These are phyloP conservation scores for Datura wrightii DNA, from an alignment of 257 asterid genomes.

Conservation along the genomic window DNA sequence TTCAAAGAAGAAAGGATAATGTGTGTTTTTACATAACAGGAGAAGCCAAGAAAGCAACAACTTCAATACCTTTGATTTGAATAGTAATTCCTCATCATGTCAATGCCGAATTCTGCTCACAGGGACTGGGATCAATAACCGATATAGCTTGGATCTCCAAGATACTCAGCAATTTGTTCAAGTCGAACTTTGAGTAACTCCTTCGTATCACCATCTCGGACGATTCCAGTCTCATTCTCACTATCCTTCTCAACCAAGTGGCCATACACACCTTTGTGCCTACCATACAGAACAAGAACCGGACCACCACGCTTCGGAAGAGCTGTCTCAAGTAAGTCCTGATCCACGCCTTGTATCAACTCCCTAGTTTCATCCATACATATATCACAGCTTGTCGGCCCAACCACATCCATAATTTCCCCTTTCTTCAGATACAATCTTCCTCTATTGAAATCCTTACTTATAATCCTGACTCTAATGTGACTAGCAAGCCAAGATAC, in stretches of 20 bases:
- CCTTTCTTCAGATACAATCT: constrained; percentile 74
- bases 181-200: constrained; percentile 72
- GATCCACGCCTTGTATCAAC: constrained; percentile 78
- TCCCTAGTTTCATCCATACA: constrained; percentile 71
- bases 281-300: constrained; percentile 70
- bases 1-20: not conserved
- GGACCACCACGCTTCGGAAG: constrained; percentile 85
- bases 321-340: constrained; percentile 74
- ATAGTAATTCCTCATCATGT: not conserved
- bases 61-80: constrained; percentile 16
- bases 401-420: constrained; percentile 76
- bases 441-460: constrained; percentile 72
- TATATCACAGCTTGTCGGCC: constrained; percentile 72
- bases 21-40: not conserved
- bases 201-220: constrained; percentile 76
- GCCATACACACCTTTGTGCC: constrained; percentile 84
- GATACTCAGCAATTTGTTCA: constrained; percentile 89
- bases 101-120: constrained; percentile 10
- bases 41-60: not conserved
- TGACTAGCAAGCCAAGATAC: constrained; percentile 75
- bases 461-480: constrained; percentile 75
- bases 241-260: constrained; percentile 70
- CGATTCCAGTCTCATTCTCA: constrained; percentile 68
- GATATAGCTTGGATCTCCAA: constrained; percentile 83
- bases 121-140: constrained; percentile 54